Evolutionary conservation across 208 protist species (phyloP), one percentile per base, ranked within the genome.

Genomic region (Phytomonas serpens): DNA sequence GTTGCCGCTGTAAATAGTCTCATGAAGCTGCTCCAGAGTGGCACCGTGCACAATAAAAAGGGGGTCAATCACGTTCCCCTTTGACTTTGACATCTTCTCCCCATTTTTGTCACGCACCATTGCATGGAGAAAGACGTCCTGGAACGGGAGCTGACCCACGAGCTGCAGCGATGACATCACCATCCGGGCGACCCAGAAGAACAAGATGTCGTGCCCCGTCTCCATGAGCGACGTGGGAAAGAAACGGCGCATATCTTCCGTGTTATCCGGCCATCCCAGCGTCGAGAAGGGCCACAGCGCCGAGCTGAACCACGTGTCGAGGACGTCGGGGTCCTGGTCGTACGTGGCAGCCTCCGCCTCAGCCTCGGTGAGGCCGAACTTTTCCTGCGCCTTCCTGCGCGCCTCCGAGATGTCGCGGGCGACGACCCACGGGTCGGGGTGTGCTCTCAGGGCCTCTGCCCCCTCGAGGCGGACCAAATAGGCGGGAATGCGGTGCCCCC

Each of bases 101-200:
- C 99, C 99, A 33, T 99, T 94, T 68, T 98, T 98, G 85, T 99
- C 99, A 72, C 99, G 89, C 64, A 99, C 98, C 91, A 99, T 98
- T 37, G 98, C 90, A 82, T 99, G 99, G 29, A 99, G 80, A 72
- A 98, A 99, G 27, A 99, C 85, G 63, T 97, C 87, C 65, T 89
- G 87, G 84, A 99, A 99, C n/a, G 99, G 99, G 33, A 98, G 85
- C 77, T 98, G 72, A 33, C 84, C 93, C 16, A 93, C 99, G 32
- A 99, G 88, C 72, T 98, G 80, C 13, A 98, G 79, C 63, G 97
- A 97, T 65, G 99, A 94, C 99, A 99, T 99, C n/a, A 99, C 98
- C 99, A 99, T 99, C 71, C 99, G 85, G 23, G 99, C 99, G 5
- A 99, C 99, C 99, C 99, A 99, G 88, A 99, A 99, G 89, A 99